Conservation (phyloP, 805 yeast species). For the Lipomyces yamadae region DNA sequence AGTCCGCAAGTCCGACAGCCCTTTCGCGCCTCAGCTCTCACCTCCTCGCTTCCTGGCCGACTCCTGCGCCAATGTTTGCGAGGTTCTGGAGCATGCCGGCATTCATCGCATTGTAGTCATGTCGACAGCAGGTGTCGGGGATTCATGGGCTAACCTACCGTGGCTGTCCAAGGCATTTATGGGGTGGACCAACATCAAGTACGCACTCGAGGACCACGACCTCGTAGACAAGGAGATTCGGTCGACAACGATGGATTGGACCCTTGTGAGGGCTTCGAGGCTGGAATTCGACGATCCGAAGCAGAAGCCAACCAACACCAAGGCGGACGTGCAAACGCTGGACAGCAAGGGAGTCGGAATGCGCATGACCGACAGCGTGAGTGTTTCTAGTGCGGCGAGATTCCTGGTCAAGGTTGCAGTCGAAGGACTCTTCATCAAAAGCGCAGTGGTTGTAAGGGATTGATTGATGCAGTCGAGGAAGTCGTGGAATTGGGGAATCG, state of each 20-base stretch:
- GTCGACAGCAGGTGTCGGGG: no score
- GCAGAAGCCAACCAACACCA: constrained; percentile 7
- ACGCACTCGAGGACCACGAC: constrained; percentile 7
- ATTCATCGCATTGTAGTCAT: no score
- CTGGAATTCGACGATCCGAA: constrained; percentile 7
- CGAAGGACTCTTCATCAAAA: constrained; percentile 7
- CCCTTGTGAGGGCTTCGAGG: constrained; percentile 9
- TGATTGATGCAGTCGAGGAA: constrained; percentile 3
- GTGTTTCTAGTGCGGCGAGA: constrained; percentile 7
- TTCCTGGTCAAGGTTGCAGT: constrained; percentile 9
- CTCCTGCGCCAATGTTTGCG: no score
- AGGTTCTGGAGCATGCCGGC: no score
- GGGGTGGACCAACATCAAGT: constrained; percentile 10
- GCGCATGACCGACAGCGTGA: constrained; percentile 8
- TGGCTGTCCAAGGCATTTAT: constrained; percentile 8
- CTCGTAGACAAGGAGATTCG: constrained; percentile 8
- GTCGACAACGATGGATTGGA: constrained; percentile 3
- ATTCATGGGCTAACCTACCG: background rate
- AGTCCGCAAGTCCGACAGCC: no score
- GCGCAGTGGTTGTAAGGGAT: constrained; percentile 9
- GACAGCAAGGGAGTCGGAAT: constrained; percentile 6
- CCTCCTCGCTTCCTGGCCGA: no score
- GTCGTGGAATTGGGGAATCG: constrained; percentile 2
- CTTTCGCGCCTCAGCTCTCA: no score
- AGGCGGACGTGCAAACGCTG: constrained; percentile 9